Base-by-base conservation (phyloP, 805 yeast genomes). In the Candida ovalis region DNA sequence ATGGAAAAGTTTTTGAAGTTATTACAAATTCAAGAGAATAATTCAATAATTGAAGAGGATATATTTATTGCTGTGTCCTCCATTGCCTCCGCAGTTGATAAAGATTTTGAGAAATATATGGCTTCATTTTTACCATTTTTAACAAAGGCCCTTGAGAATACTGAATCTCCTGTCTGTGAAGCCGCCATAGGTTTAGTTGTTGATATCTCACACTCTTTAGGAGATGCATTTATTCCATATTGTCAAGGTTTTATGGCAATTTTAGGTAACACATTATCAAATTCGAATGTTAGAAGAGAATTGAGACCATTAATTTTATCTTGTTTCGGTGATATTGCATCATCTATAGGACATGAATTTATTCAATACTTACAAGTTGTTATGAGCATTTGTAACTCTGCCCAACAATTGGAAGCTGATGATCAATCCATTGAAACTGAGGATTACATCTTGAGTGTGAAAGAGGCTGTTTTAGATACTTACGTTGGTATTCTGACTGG, bases 401-500 rank as follows among this genome's bases (percentile, higher is more conserved):
- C 91, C 15, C 81, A 84, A 57, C 70, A 70, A 39, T 66, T 81
- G 30, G 78, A 77, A 51, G 82, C 86, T 0, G 86, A 81, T 52
- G 92, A 86, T 56, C 69, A 77, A 38, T 74, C 90, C 9, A 62
- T 80, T 38, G 98, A 94, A 52, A 78, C 89, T 18, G 73, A 82
- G 48, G 97, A 91, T 52, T 88, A 88, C 60, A 77, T 84, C 30
- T 70, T 80, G 51, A 75, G 73, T 42, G 80, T 94, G 42, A 82
- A 84, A 56, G 97, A 89, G 68, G 76, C 98, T 4, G 92, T 91
- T n/a, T 75, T 94, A 57, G 98, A 94, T 67, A 90, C 97, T 35
- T 94, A 89, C 64, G 96, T 91, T 32, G 99, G 99, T 52, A 84
- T 94, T 43, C 89, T 92, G 49, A 90, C 95, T 43, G 97, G 98